Percentiles rank a stretch among this genome's conserved stretches.
phyloP scores from a whole-genome alignment of 192 early-diverging fungal genomes.

The Thamnidium elegans region DNA sequence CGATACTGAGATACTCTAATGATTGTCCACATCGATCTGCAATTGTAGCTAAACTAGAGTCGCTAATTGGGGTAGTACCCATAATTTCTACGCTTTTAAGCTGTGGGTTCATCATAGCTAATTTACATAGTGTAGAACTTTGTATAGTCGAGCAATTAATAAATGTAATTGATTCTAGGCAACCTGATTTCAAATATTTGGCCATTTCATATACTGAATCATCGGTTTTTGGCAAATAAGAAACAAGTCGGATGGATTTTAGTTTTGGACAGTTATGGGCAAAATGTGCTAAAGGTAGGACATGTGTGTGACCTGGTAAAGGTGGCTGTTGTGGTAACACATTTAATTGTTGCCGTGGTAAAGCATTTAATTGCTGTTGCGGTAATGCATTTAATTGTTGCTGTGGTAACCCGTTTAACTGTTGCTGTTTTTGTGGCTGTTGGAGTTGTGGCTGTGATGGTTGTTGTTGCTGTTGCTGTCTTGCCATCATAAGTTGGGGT shows the following conservation, averaged over 20 bases:
- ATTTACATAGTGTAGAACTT: slow-evolving; percentile 34
- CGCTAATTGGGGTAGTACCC: slow-evolving; percentile 28
- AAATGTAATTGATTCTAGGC: slow-evolving; percentile 15
- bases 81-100: slow-evolving; percentile 27
- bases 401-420: background rate
- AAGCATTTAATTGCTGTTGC: background rate
- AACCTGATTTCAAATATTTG: slow-evolving; percentile 22
- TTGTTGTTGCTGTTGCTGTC: background rate
- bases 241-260: slow-evolving; percentile 21
- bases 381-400: background rate
- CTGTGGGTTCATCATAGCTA: slow-evolving; percentile 29
- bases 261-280: slow-evolving; percentile 32
- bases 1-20: slow-evolving; percentile 27
- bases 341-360: background rate
- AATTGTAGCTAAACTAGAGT: slow-evolving; percentile 26
- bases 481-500: background rate
- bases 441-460: background rate
- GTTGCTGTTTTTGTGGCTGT: background rate
- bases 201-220: slow-evolving; percentile 38
- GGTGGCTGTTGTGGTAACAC: background rate
- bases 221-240: slow-evolving; percentile 33
- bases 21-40: slow-evolving; percentile 27
- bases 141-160: slow-evolving; percentile 28
- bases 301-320: slow-evolving; percentile 1
- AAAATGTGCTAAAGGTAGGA: slow-evolving; percentile 30